phyloP scores from a whole-genome alignment of 208 protist genomes.

The Wallacemonas sp. region DNA sequence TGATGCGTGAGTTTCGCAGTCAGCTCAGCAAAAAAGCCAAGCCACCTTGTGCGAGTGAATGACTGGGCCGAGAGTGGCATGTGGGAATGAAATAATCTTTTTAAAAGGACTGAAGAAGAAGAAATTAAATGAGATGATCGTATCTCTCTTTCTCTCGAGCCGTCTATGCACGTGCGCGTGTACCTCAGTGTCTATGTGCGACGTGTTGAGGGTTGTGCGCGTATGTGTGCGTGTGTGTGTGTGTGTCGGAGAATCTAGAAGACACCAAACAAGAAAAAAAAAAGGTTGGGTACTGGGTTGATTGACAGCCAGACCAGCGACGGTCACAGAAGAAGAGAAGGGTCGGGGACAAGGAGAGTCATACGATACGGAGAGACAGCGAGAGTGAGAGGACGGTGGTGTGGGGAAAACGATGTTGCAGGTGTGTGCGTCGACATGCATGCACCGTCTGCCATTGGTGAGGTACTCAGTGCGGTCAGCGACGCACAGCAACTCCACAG shows the following conservation, averaged over 20 bases:
- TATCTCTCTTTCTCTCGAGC: neutral
- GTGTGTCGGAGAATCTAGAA: neutral
- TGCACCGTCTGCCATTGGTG: too few relatives aligned
- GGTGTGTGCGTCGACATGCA: too few relatives aligned
- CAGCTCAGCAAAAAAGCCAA: slow-evolving; percentile 85
- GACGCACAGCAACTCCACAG: too few relatives aligned
- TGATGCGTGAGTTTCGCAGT: slow-evolving; percentile 83
- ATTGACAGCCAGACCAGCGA: too few relatives aligned
- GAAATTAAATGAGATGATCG: neutral
- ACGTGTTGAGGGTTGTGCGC: neutral
- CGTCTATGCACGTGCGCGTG: neutral
- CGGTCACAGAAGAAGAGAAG: neutral
- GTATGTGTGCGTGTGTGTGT: slow-evolving; percentile 13
- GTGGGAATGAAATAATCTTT: neutral
- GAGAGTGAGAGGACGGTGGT: too few relatives aligned
- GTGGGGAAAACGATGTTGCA: too few relatives aligned
- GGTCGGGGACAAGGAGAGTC: slow-evolving; percentile 1
- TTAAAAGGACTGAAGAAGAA: too few relatives aligned
- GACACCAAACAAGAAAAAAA: slow-evolving; percentile 9
- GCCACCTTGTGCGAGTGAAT: slow-evolving; percentile 77
- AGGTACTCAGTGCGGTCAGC: too few relatives aligned
- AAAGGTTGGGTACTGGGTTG: neutral
- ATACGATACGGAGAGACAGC: neutral
- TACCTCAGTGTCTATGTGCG: neutral
- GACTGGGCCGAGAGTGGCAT: slow-evolving; percentile 58